Evolutionary conservation across 1,284 basidiomycete species (phyloP).

Genomic region (Apiotrichum brassicae): DNA sequence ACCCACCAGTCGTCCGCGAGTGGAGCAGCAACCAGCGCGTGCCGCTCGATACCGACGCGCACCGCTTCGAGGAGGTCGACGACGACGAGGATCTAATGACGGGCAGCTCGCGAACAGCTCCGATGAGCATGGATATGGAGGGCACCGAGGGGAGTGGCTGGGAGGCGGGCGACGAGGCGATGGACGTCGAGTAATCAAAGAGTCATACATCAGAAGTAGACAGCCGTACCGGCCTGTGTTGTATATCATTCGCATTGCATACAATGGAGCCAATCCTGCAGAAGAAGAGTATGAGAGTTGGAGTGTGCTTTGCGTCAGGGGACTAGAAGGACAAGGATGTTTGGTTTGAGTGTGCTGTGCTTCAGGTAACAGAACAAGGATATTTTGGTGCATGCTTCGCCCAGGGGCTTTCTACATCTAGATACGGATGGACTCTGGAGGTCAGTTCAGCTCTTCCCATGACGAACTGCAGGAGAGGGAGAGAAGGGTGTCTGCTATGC

Average conservation of each 20-base stretch:
- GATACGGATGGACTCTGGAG: conserved; percentile 8
- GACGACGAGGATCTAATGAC: conserved; percentile 14
- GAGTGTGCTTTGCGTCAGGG: no score
- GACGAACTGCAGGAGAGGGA: no score
- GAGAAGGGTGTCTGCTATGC: no score
- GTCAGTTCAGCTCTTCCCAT: no score
- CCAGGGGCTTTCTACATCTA: conserved; percentile 3
- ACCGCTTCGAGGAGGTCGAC: conserved; percentile 13
- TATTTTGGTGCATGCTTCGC: neutral
- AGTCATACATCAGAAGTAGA: neutral
- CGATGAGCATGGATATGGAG: neutral
- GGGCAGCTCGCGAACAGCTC: neutral
- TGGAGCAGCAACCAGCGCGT: conserved; percentile 2
- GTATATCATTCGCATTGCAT: no score
- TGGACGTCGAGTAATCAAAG: conserved; percentile 11
- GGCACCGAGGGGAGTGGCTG: neutral
- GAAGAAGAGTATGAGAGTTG: no score
- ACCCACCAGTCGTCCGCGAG: conserved; percentile 9
- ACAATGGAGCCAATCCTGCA: no score
- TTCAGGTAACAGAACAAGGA: neutral
- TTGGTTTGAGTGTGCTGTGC: no score
- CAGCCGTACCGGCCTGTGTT: no score
- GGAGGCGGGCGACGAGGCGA: conserved; percentile 6
- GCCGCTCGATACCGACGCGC: neutral
- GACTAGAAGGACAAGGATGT: no score